Evolutionary conservation across 805 yeast species (phyloP), one percentile per base, ranked within the genome.

Genomic region (Saccharomyces paradoxus): DNA sequence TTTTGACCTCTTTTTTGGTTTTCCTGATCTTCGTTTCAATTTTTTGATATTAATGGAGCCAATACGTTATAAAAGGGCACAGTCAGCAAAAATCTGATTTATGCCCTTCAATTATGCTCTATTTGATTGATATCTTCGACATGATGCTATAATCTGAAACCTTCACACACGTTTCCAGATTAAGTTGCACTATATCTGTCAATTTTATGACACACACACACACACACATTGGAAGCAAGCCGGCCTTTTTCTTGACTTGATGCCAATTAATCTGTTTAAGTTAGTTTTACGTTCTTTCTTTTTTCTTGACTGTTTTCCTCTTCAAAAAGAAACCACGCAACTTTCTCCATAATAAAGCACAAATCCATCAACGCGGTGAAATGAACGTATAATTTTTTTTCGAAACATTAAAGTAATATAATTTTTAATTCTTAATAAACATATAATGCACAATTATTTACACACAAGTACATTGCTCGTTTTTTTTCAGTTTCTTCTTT

Each of bases 1-100:
- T 50, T 52, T 9, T 21, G 8, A 37, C 12, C 8, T 31, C 17
- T 28, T 41, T 32, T 41, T 37, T 24, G 28, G 22, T 49, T 41
- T 46, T 46, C 14, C 29, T 26, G n/a, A 48, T 22, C 53, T 53
- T 55, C 50, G 48, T 53, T 58, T 52, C 53, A 14, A 24, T 29
- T 46, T 22, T 17, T 37, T 17, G 22, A 17, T 37, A 37, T 17
- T 17, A 17, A 17, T 21, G 44, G 4, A 37, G 8, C 17, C 17
- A 37, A 37, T 17, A 37, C 44, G n/a, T 37, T 37, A 37, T n/a
- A 37, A 37, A 37, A 37, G 17, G 10, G 17, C 22, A 17, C 17
- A 7, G 44, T 37, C 12, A 17, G 8, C 24, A 17, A 37, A 37
- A 2, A 37, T 21, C 6, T 7, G 9, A 37, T 37, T 17, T 17